These are phyloP conservation scores for Ascoidea asiatica DNA, from an alignment of 805 yeast species.

Conservation along the genomic window DNA sequence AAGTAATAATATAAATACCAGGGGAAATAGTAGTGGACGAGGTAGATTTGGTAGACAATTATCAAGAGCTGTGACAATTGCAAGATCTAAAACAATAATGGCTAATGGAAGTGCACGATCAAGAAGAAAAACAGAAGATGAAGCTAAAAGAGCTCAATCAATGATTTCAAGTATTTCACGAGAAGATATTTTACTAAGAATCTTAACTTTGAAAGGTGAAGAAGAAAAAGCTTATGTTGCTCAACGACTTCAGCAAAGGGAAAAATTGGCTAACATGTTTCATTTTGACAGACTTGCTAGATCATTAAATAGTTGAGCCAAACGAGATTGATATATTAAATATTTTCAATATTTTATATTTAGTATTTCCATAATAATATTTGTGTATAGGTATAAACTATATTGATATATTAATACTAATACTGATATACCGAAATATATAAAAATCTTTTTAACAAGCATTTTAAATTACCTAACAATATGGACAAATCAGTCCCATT, in stretches of 20 bases:
- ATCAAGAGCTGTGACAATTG: constrained; percentile 34
- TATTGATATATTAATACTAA: too few relatives aligned
- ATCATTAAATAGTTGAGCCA: too few relatives aligned
- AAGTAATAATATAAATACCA: neutral
- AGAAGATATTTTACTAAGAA: constrained; percentile 62
- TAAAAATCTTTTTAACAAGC: too few relatives aligned
- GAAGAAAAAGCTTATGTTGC: constrained; percentile 34
- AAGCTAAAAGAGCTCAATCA: constrained; percentile 31
- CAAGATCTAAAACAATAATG: constrained; percentile 51
- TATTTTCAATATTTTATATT: too few relatives aligned
- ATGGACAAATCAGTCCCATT: too few relatives aligned
- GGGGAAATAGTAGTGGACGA: constrained; percentile 3
- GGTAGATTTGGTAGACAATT: constrained; percentile 9
- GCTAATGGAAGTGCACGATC: constrained; percentile 57
- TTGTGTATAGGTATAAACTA: too few relatives aligned
- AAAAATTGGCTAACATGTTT: constrained; percentile 37
- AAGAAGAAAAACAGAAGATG: constrained; percentile 32
- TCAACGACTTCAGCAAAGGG: constrained; percentile 47
- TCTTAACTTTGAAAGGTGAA: constrained; percentile 55
- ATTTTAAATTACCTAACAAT: too few relatives aligned
- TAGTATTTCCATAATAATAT: too few relatives aligned
- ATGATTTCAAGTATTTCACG: constrained; percentile 23
- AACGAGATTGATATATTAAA: too few relatives aligned
- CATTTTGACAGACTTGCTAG: constrained; percentile 38
- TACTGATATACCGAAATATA: too few relatives aligned